Conservation (phyloP, 2,329 filamentous ascomycete genomes). For the Venturia asperata region DNA sequence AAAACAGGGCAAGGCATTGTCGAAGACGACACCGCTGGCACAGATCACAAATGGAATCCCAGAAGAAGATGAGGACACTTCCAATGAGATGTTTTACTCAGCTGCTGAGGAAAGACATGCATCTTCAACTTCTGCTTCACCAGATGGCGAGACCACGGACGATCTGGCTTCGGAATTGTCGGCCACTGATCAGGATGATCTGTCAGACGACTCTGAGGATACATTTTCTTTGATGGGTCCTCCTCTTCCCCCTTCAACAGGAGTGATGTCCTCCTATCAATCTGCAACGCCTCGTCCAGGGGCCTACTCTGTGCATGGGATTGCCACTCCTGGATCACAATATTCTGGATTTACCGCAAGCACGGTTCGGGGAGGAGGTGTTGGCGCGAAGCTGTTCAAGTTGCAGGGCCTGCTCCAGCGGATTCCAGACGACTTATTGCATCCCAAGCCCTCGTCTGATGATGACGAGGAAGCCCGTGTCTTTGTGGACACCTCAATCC, state of each 20-base stretch:
- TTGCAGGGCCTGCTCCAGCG: conserved; percentile 65
- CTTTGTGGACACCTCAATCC: conserved; percentile 79
- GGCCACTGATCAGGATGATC: conserved; percentile 60
- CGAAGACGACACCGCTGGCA: conserved; percentile 38
- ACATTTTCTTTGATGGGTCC: conserved; percentile 86
- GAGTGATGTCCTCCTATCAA: conserved; percentile 70
- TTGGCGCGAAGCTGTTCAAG: conserved; percentile 63
- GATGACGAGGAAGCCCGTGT: conserved; percentile 82
- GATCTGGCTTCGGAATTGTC: conserved; percentile 52
- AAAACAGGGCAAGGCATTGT: conserved; percentile 32
- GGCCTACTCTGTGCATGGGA: conserved; percentile 61
- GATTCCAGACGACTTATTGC: conserved; percentile 70
- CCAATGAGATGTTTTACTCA: conserved; percentile 87
- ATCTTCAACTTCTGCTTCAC: conserved; percentile 34
- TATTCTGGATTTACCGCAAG: conserved; percentile 82
- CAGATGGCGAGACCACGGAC: conserved; percentile 35
- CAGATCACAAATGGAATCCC: conserved; percentile 52
- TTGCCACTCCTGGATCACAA: conserved; percentile 77
- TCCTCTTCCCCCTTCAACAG: conserved; percentile 62
- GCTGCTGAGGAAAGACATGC: conserved; percentile 65
- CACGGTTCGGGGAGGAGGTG: conserved; percentile 55
- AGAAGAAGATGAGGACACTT: conserved; percentile 67
- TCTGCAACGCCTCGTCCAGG: conserved; percentile 73
- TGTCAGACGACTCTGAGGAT: conserved; percentile 89
- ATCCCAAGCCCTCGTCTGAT: conserved; percentile 75